Base-by-base conservation (phyloP, 78 protist genomes). In the Tieghemostelium lacteum region DNA sequence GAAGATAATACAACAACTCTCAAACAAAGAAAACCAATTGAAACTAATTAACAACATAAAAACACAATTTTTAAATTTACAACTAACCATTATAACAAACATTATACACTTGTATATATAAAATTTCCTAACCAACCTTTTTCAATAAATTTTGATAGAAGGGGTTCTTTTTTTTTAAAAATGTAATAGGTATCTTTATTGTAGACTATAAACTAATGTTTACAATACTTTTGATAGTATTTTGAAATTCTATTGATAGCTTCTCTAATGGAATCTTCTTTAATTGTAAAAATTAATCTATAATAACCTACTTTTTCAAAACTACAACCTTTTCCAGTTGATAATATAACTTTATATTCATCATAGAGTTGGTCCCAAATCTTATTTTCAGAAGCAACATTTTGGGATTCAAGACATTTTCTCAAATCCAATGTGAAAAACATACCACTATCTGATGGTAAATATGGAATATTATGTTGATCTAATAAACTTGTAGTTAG, bases 401-500 rank as follows among this genome's bases (percentile, higher is more conserved):
- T 60, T 19, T 22, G 33, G 1, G 40, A 55, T 40, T 6, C 20
- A 52, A 86, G 29, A 34, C 14, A 22, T 26, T 45, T 42, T 50
- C 93, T 54, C 12, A 86, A 28, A 73, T 86, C 85, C 0, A 86
- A 10, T 65, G 64, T 39, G 29, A 86, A 73, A 60, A 60, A 86
- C 49, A 86, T 28, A 42, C 93, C 93, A 40, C 69, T 34, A 8
- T 49, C 20, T 28, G 85, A 64, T 40, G 62, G 26, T 1, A 86
- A 7, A 45, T 60, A 86, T 37, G 93, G 93, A 2, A 86, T 62
- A 14, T 33, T 24, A 31, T 16, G 17, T 65, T 64, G 49, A 3
- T 26, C 39, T 39, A 86, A 66, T 26, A 24, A 22, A 17, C 71
- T 36, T 36, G 31, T 17, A 17, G 85, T 37, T 1, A 71, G 37